Conservation (phyloP, 805 yeast genomes). For the Candida ulmi region DNA sequence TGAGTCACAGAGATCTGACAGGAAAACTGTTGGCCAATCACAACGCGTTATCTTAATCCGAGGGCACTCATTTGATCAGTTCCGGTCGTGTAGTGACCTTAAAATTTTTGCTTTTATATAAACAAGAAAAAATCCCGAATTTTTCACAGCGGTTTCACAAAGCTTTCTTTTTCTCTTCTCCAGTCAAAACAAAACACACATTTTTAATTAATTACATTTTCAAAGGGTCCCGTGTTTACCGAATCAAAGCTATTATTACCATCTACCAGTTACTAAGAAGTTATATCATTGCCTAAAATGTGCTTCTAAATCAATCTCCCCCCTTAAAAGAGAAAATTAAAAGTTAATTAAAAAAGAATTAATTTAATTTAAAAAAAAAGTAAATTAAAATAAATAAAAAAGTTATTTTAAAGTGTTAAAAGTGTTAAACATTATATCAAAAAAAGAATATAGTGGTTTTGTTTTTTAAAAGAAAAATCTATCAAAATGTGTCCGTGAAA, state of each 20-base stretch:
- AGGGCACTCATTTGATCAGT: background rate
- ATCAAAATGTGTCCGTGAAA: slow-evolving; percentile 22
- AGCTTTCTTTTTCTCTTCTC: no score
- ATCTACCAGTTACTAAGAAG: background rate
- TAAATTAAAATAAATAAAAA: slow-evolving; percentile 8
- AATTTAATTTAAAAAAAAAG: slow-evolving; percentile 1
- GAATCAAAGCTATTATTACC: background rate
- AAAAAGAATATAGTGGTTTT: slow-evolving; percentile 4
- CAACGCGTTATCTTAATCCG: background rate
- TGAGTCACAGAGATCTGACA: no score
- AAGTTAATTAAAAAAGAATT: background rate
- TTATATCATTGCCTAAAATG: slow-evolving; percentile 12
- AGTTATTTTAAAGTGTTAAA: slow-evolving; percentile 3
- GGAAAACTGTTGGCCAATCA: background rate
- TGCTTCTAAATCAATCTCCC: slow-evolving; percentile 20
- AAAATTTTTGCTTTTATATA: no score
- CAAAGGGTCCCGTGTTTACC: background rate
- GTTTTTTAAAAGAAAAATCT: slow-evolving; percentile 10
- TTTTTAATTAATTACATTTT: background rate
- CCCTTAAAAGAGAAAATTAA: slow-evolving; percentile 2
- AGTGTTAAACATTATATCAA: slow-evolving; percentile 2
- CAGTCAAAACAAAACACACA: background rate
- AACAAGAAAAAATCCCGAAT: no score
- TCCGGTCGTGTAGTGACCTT: background rate
- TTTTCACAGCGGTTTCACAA: no score